Evolutionary conservation across 2,329 filamentous ascomycete genomes (phyloP).

Genomic region (Neofusicoccum umdonicola): DNA sequence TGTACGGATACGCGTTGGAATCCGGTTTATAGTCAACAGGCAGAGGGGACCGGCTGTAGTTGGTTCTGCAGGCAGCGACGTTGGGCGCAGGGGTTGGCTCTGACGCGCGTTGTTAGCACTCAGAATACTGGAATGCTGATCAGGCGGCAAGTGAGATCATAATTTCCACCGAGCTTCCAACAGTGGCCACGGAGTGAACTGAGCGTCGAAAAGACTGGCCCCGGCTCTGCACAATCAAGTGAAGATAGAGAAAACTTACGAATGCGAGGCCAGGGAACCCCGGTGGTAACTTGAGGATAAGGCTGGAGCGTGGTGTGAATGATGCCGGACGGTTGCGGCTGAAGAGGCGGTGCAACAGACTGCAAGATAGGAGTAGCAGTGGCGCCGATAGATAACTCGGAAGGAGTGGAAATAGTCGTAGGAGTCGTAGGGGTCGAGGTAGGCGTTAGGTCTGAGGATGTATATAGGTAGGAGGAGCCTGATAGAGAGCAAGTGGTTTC

Average conservation of each 20-base stretch:
- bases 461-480: neutral
- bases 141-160: neutral
- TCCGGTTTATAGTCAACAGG: neutral
- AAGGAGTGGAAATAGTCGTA: neutral
- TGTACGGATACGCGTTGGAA: neutral
- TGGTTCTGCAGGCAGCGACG: neutral
- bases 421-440: neutral
- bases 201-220: neutral
- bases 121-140: neutral
- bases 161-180: neutral
- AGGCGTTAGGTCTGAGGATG: neutral
- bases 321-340: constrained; percentile 2
- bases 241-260: neutral
- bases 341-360: constrained; percentile 2
- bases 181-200: neutral
- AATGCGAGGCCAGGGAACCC: neutral
- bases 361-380: neutral
- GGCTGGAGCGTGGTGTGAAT: neutral
- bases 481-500: neutral
- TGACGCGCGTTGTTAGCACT: neutral
- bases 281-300: constrained; percentile 9
- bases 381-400: neutral
- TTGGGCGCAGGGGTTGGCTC: neutral
- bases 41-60: neutral
- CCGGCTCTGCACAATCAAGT: neutral